Percentiles rank a stretch among this genome's conserved stretches.
phyloP scores from a whole-genome alignment of 495 filamentous ascomycete species.

The Mytilinidion resinicola region DNA sequence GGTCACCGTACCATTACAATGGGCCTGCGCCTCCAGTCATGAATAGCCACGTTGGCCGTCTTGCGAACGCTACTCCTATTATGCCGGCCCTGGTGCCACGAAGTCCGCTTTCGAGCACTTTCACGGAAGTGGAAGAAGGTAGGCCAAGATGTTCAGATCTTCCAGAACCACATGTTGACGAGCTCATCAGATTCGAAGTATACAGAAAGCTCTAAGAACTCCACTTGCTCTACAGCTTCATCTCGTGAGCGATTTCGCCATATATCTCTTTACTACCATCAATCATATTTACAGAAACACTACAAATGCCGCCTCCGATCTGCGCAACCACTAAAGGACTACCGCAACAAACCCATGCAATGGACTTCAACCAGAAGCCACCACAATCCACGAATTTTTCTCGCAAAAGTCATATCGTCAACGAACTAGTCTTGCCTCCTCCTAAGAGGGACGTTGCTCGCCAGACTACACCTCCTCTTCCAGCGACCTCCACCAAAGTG shows the following conservation, averaged over 20 bases:
- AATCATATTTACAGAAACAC: no score
- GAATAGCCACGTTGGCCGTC: neutral
- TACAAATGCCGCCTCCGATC: no score
- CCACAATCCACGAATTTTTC: no score
- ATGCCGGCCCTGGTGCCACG: neutral
- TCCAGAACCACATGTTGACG: neutral
- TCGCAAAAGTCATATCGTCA: no score
- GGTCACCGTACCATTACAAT: neutral
- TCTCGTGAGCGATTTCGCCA: slow-evolving; percentile 8
- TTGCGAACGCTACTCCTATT: neutral
- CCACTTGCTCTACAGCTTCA: slow-evolving; percentile 1
- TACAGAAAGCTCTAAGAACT: slow-evolving; percentile 3
- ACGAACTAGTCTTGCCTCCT: no score
- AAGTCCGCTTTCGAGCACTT: slow-evolving; percentile 7
- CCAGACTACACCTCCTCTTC: no score
- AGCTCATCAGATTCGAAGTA: neutral
- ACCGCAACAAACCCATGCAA: no score
- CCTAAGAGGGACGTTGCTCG: no score
- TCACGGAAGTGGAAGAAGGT: slow-evolving; percentile 2
- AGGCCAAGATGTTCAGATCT: neutral
- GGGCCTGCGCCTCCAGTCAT: neutral
- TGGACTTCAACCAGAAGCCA: no score
- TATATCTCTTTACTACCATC: no score
- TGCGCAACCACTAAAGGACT: no score
- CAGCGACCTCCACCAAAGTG: no score